Percentiles rank a stretch among this genome's conserved stretches.
Conservation (phyloP, 768 basidiomycete species). For the Suillus sp. region DNA sequence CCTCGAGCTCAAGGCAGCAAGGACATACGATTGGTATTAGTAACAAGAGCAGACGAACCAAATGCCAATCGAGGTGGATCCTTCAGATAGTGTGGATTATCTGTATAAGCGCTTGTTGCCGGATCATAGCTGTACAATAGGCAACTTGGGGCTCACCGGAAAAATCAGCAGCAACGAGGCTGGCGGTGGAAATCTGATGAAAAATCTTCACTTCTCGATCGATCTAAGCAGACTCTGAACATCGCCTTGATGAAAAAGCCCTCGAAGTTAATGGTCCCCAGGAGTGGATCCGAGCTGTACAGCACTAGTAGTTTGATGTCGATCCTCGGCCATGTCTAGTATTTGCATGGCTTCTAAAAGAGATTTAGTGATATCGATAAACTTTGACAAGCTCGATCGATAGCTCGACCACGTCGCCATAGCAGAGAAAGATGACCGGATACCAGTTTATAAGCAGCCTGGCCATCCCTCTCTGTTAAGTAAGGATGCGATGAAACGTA, state of each 20-base stretch:
- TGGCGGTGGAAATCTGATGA: background rate
- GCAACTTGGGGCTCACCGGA: background rate
- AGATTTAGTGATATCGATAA: background rate
- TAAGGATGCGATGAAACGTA: background rate
- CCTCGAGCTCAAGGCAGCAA: background rate
- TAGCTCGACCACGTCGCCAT: background rate
- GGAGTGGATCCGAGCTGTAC: background rate
- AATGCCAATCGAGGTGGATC: background rate
- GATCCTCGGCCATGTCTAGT: background rate
- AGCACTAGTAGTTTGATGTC: background rate
- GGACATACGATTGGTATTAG: background rate
- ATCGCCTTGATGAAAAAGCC: background rate
- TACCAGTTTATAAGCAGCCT: background rate
- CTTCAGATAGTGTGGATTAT: background rate
- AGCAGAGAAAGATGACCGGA: background rate
- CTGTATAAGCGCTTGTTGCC: background rate
- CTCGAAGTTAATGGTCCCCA: background rate
- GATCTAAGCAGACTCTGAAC: background rate
- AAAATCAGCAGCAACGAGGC: background rate
- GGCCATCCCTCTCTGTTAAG: background rate
- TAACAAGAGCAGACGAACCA: background rate
- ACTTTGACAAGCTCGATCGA: background rate
- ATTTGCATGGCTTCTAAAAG: background rate
- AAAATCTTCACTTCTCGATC: background rate
- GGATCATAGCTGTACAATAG: background rate